These are phyloP conservation scores for Neopestalotiopsis rosae DNA, from an alignment of 2,329 filamentous ascomycete genomes.

Conservation along the genomic window DNA sequence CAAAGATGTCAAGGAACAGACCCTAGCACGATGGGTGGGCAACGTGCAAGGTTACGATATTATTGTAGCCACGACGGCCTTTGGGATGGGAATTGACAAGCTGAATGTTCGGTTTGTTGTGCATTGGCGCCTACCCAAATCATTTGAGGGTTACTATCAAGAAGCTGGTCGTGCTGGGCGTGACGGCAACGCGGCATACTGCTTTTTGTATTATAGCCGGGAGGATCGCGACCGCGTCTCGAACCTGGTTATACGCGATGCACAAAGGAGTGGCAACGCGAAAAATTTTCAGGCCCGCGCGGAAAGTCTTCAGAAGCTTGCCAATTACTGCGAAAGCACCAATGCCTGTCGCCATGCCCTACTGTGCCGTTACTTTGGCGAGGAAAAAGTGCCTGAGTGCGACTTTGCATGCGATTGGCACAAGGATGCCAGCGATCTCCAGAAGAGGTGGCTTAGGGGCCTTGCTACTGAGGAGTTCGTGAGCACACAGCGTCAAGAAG, in stretches of 20 bases:
- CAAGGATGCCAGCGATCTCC: conserved; percentile 67
- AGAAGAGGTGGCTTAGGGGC: conserved; percentile 59
- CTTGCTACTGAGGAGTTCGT: conserved; percentile 67
- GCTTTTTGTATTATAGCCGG: conserved; percentile 88
- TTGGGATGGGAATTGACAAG: conserved; percentile 98
- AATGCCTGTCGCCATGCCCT: conserved; percentile 74
- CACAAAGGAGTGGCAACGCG: conserved; percentile 42
- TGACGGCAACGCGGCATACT: conserved; percentile 85
- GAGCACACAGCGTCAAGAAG: conserved; percentile 65
- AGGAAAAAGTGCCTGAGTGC: conserved; percentile 62
- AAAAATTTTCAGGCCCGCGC: conserved; percentile 55
- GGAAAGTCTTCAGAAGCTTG: conserved; percentile 70
- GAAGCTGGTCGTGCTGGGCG: conserved; percentile 91
- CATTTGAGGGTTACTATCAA: conserved; percentile 95
- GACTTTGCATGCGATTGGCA: conserved; percentile 82
- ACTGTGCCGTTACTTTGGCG: conserved; percentile 81
- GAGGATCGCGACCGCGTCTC: conserved; percentile 82
- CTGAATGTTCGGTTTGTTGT: conserved; percentile 92
- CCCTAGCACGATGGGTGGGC: conserved; percentile 73
- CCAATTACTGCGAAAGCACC: conserved; percentile 82
- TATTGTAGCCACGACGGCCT: conserved; percentile 93
- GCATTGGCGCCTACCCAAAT: conserved; percentile 93
- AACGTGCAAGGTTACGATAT: conserved; percentile 82
- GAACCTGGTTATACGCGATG: conserved; percentile 57
- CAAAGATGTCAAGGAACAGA: conserved; percentile 72